phyloP scores from a whole-genome alignment of 106 monocot genomes.

The Acorus calamus region DNA sequence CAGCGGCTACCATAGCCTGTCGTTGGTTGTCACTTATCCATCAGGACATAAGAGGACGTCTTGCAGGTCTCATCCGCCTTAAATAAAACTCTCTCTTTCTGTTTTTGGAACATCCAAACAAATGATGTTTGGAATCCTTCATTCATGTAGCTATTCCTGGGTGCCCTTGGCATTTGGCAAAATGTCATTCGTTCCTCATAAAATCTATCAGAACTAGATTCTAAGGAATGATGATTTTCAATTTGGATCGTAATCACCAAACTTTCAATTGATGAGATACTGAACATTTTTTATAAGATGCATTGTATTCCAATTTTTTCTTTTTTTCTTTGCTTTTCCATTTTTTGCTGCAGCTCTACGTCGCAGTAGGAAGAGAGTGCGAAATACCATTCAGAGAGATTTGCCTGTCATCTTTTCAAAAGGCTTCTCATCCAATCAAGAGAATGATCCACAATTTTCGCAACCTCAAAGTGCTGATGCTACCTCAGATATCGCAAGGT shows the following conservation, averaged over 20 bases:
- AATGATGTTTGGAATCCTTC: no score
- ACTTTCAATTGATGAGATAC: no score
- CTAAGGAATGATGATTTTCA: no score
- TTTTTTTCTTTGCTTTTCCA: not conserved
- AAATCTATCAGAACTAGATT: no score
- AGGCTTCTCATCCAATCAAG: slow-evolving; percentile 29
- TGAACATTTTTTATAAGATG: not conserved
- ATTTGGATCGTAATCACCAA: no score
- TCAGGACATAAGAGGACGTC: slow-evolving; percentile 66
- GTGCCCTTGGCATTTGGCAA: no score
- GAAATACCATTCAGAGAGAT: slow-evolving; percentile 59
- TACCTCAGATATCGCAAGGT: slow-evolving; percentile 27
- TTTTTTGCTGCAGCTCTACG: slow-evolving; percentile 37
- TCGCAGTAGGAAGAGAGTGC: slow-evolving; percentile 76
- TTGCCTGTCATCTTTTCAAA: slow-evolving; percentile 51
- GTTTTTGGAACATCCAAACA: no score
- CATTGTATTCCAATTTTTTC: not conserved
- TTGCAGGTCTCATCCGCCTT: slow-evolving; percentile 32
- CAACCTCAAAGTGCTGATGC: slow-evolving; percentile 16
- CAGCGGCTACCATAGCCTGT: slow-evolving; percentile 76
- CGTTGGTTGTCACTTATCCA: slow-evolving; percentile 87
- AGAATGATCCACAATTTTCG: slow-evolving; percentile 14
- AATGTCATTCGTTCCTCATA: no score
- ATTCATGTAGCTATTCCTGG: no score
- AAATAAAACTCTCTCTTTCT: no score